phyloP scores from a whole-genome alignment of 2,329 filamentous ascomycete genomes.

The Eutypa lata region DNA sequence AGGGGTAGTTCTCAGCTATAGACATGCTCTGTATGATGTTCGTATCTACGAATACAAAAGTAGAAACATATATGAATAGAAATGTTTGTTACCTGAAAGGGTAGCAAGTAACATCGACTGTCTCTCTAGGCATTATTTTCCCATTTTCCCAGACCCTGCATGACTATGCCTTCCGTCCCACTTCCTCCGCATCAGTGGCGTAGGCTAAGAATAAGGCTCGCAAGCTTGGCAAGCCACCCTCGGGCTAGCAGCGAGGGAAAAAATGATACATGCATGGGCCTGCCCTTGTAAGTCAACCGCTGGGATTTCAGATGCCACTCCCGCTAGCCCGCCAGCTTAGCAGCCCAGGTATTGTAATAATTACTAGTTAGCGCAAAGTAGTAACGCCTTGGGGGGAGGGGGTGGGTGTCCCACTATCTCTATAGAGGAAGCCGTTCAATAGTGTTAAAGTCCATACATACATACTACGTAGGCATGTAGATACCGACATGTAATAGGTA shows the following conservation, averaged over 20 bases:
- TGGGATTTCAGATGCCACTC: too few species aligned
- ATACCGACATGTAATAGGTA: too few species aligned
- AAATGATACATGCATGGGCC: background rate
- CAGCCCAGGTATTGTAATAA: background rate
- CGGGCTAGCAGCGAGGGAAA: background rate
- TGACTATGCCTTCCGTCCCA: slow-evolving; percentile 21
- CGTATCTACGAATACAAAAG: too few species aligned
- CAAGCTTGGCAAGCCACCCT: background rate
- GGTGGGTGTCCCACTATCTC: background rate
- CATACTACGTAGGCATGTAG: too few species aligned
- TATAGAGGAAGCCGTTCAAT: background rate
- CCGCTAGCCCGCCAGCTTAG: too few species aligned
- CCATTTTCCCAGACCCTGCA: slow-evolving; percentile 28
- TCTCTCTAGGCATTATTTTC: background rate
- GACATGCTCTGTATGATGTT: too few species aligned
- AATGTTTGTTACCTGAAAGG: too few species aligned
- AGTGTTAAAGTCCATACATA: too few species aligned
- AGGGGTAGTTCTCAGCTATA: too few species aligned
- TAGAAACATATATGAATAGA: too few species aligned
- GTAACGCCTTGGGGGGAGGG: background rate
- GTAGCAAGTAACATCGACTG: background rate
- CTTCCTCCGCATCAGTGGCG: slow-evolving; percentile 34
- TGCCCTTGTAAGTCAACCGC: background rate
- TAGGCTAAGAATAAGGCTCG: slow-evolving; percentile 24
- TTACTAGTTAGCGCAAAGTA: too few species aligned